Evolutionary conservation across 352 stramenopile genomes (phyloP).

Genomic region (Phytophthora vignae): DNA sequence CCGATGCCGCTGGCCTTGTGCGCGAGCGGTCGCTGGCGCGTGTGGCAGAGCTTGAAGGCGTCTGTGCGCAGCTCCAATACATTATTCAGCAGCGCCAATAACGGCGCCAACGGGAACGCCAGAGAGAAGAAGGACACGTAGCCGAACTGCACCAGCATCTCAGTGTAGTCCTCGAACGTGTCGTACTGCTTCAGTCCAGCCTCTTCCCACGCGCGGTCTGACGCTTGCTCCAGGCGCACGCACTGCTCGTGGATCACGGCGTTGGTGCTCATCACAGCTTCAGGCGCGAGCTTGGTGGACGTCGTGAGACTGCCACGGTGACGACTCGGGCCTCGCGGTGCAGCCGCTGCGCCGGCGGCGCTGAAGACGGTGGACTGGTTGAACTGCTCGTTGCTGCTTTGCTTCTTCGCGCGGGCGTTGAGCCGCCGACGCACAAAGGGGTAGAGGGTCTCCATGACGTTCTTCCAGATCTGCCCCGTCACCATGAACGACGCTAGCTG

Average conservation of each 20-base stretch:
- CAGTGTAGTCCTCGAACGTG: conserved; percentile 96
- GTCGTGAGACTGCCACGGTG: conserved; percentile 19
- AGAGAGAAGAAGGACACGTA: conserved; percentile 97
- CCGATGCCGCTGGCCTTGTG: conserved; percentile 94
- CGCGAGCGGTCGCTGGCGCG: conserved; percentile 90
- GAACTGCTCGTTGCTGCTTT: conserved; percentile 67
- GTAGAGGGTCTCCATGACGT: conserved; percentile 92
- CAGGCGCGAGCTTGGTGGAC: conserved; percentile 19
- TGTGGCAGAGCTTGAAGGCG: conserved; percentile 95
- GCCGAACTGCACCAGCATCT: conserved; percentile 95
- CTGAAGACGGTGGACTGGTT: conserved; percentile 74
- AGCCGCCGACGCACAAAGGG: conserved; percentile 66
- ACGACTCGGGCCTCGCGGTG: conserved; percentile 20
- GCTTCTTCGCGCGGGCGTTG: conserved; percentile 60
- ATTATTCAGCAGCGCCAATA: conserved; percentile 95
- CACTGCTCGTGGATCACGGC: conserved; percentile 82
- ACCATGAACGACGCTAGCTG: conserved; percentile 95
- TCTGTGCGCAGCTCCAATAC: conserved; percentile 93
- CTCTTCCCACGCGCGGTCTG: conserved; percentile 90
- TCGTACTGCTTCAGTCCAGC: conserved; percentile 92
- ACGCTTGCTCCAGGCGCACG: conserved; percentile 82
- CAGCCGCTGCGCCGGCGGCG: conserved; percentile 14
- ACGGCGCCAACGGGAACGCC: conserved; percentile 94
- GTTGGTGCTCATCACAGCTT: conserved; percentile 48
- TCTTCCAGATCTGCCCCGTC: conserved; percentile 94